These are phyloP conservation scores for Psilocybe sp. DNA, from an alignment of 768 basidiomycete species.

Conservation along the genomic window DNA sequence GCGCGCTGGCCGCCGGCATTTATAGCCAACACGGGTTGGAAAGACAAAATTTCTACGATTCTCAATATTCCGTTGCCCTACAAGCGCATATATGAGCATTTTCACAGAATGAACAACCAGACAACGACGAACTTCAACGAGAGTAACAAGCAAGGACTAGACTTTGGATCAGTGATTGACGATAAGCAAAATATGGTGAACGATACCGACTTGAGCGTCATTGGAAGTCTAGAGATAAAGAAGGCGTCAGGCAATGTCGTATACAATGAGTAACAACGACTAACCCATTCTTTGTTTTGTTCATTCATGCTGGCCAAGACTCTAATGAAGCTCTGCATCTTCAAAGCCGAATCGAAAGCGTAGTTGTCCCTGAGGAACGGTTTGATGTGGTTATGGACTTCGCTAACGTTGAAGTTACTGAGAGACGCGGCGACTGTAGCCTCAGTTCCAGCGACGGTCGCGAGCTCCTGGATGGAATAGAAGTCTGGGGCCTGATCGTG, in stretches of 20 bases:
- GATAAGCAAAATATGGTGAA: no score
- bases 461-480: slow-evolving; percentile 11
- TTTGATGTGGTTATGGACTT: slow-evolving; percentile 43
- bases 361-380: slow-evolving; percentile 40
- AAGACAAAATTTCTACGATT: slow-evolving; percentile 45
- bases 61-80: slow-evolving; percentile 50
- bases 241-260: background rate
- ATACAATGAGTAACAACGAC: background rate
- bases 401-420: slow-evolving; percentile 20
- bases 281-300: slow-evolving; percentile 39
- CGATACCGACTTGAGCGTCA: no score
- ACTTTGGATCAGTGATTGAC: no score
- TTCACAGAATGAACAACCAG: no score
- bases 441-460: slow-evolving; percentile 14
- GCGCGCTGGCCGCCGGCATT: slow-evolving; percentile 23
- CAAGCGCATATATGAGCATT: no score
- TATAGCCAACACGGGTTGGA: slow-evolving; percentile 34
- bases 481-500: slow-evolving; percentile 4
- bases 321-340: slow-evolving; percentile 43
- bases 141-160: no score
- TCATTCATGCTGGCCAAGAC: slow-evolving; percentile 33
- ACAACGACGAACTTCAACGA: no score
- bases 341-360: slow-evolving; percentile 34
- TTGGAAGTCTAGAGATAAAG: background rate
- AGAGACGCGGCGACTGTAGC: background rate